Evolutionary conservation across 192 early-diverging fungal genomes (phyloP).

Genomic region (Spinellus fusiger): DNA sequence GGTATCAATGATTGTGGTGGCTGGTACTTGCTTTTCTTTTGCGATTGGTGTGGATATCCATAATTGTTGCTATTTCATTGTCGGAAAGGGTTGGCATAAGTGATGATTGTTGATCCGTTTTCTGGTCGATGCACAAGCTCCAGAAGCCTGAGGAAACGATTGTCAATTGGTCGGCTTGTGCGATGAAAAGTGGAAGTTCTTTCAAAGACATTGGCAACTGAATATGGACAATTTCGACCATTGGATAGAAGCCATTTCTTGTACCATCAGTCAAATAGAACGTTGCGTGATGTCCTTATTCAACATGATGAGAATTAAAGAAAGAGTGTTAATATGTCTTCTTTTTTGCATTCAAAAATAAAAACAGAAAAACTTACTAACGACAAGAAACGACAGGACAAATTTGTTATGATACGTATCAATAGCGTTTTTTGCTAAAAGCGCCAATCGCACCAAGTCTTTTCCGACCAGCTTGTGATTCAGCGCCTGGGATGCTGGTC

Average conservation of each 20-base stretch:
- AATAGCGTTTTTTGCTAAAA: conserved; percentile 14
- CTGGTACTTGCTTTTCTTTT: conserved; percentile 13
- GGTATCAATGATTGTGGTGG: conserved; percentile 5
- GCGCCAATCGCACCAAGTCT: conserved; percentile 10
- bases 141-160: conserved; percentile 11
- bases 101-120: conserved; percentile 10
- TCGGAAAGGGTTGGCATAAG: conserved; percentile 1
- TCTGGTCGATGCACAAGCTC: conserved; percentile 10
- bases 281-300: conserved; percentile 10
- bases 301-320: conserved; percentile 7
- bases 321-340: conserved; percentile 14
- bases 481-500: conserved; percentile 5
- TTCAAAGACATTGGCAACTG: conserved; percentile 13
- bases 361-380: conserved; percentile 10
- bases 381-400: conserved; percentile 13
- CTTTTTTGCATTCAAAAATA: conserved; percentile 12
- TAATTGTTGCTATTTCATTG: conserved; percentile 15
- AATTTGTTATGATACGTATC: conserved; percentile 10
- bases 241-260: conserved; percentile 12
- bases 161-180: conserved; percentile 11
- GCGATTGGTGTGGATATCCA: conserved; percentile 10
- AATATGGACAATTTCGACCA: conserved; percentile 16
- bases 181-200: conserved; percentile 12
- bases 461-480: conserved; percentile 16
- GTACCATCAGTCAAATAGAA: conserved; percentile 16